Base-by-base conservation (phyloP, 345 rosid species). In the Gynandropsis gynandra region DNA sequence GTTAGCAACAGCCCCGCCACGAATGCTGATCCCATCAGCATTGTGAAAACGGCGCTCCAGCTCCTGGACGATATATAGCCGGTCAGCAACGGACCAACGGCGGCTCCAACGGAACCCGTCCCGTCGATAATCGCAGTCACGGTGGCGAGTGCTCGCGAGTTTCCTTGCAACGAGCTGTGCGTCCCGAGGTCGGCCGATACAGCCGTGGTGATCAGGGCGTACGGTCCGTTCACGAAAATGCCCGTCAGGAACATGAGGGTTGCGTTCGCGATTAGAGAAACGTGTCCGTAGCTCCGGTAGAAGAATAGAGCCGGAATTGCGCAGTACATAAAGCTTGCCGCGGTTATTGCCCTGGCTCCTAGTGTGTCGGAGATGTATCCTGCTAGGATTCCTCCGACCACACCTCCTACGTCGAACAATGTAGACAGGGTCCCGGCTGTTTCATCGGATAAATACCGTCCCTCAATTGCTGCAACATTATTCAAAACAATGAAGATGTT, bases 51-150 rank as follows among this genome's bases (percentile, higher is more conserved):
- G 5, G 80, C 82, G 31, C 63, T 76, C 97, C 96, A 89, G 72
- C 97, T 86, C 67, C 44, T 68, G 1, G 83, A 71, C 1, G 94
- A 75, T 10, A 89, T 81, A 50, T 86, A 89, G 20, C 97, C 97
- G 0, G 97, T 86, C 14, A 89, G 42, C 33, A 89, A 34, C 7
- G 97, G 97, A 54, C 97, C 96, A 16, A 89, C 64, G 2, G 97
- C 96, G 34, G 97, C 97, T 54, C 97, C 97, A 12, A 89, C 76
- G 16, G 97, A 89, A 50, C 97, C 97, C 13, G 97, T 89, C 59
- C 97, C 97, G 59, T 89, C 96, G 61, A 89, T 83, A 24, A 89
- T 89, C 9, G 97, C 96, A 0, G 96, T 81, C 4, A 89, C 96
- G 0, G 97, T 89, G 7, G 97, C 97, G 72, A 89, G 62, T 16